Conservation (phyloP, 768 basidiomycete species). For the Podaxis mareebaensis region DNA sequence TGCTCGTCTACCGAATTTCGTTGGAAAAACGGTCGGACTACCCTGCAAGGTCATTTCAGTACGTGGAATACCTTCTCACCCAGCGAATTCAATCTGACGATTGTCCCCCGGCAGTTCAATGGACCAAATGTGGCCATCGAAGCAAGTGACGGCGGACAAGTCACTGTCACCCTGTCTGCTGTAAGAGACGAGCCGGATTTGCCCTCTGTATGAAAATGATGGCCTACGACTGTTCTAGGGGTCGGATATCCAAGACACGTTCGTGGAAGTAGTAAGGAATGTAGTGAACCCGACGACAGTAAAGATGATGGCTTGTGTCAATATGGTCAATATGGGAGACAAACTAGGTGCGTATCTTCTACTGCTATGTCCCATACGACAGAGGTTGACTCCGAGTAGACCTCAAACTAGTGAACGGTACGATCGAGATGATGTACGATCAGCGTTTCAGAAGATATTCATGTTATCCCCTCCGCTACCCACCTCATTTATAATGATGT, state of each 20-base stretch:
- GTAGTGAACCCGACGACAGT: slow-evolving; percentile 57
- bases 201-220: not conserved
- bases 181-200: slow-evolving; percentile 29
- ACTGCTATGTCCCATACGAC: slow-evolving; percentile 1
- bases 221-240: slow-evolving; percentile 31
- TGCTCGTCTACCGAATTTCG: slow-evolving; percentile 50
- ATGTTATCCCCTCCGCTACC: not conserved
- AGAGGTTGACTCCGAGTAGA: slow-evolving; percentile 33
- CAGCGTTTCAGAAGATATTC: slow-evolving; percentile 38
- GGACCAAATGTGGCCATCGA: slow-evolving; percentile 48
- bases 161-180: slow-evolving; percentile 41
- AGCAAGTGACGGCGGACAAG: slow-evolving; percentile 67
- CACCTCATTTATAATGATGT: not conserved
- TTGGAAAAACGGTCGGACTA: slow-evolving; percentile 58
- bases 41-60: slow-evolving; percentile 63
- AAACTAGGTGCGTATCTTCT: slow-evolving; percentile 53
- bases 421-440: slow-evolving; percentile 61
- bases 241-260: slow-evolving; percentile 49
- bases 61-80: slow-evolving; percentile 22
- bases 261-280: slow-evolving; percentile 66
- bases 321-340: slow-evolving; percentile 60
- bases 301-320: slow-evolving; percentile 53
- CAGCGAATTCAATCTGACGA: not conserved
- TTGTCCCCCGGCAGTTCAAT: not conserved
- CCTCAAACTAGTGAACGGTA: slow-evolving; percentile 61